Conservation (phyloP, 345 rosid species). For the Toxicodendron radicans region DNA sequence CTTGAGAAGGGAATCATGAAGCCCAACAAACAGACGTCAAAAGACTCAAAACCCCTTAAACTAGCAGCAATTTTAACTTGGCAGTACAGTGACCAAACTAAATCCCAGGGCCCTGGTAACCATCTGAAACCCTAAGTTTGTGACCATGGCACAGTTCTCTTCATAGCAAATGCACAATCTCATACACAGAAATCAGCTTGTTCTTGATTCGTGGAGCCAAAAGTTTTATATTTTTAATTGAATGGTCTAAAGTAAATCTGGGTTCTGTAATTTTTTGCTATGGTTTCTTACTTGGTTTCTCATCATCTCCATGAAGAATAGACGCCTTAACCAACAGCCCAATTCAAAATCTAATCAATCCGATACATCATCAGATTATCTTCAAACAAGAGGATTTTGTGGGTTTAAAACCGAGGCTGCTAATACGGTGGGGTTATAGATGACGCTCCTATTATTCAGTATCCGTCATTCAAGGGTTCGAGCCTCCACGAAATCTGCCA, state of each 20-base stretch:
- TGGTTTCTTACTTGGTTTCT: constrained; percentile 21
- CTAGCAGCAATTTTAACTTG: not conserved
- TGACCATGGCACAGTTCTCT: not conserved
- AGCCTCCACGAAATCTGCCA: constrained; percentile 43
- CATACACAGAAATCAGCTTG: no score
- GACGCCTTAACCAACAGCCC: constrained; percentile 18
- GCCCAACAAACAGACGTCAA: not conserved
- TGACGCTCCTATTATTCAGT: constrained; percentile 42
- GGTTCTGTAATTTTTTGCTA: constrained; percentile 17
- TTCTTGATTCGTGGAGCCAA: not conserved
- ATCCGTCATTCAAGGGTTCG: constrained; percentile 50
- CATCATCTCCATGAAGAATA: constrained; percentile 36
- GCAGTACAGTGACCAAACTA: not conserved
- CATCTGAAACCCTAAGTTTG: not conserved
- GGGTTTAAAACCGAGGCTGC: constrained; percentile 16
- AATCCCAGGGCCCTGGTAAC: not conserved
- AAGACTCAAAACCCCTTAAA: not conserved
- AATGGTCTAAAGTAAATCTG: not conserved
- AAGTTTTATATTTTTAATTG: not conserved
- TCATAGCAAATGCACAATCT: not conserved
- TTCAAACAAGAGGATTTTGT: constrained; percentile 8
- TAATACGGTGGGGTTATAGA: constrained; percentile 49
- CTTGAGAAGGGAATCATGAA: not conserved
- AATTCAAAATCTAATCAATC: constrained; percentile 17
- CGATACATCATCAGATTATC: constrained; percentile 10